Base-by-base conservation (phyloP, 2,329 filamentous ascomycete genomes). In the Thelonectria olida region DNA sequence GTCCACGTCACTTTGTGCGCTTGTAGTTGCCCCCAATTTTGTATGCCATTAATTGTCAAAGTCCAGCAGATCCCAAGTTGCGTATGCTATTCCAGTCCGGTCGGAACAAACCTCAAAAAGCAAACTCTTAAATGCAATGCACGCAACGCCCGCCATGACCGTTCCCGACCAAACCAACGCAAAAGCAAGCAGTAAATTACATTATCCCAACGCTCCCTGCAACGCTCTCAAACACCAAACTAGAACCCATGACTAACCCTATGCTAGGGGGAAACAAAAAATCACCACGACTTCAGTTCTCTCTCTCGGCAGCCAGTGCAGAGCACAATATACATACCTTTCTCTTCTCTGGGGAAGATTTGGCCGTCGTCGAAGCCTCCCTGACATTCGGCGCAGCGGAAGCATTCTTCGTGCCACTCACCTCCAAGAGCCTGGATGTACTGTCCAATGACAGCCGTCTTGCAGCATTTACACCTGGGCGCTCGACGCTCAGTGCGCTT, bases 361-460 rank as follows among this genome's bases (percentile, higher is more conserved):
- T 89, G 86, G 0, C 88, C 87, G 67, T 90, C 88, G 34, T 86
- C 83, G 67, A 90, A 90, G 0, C 84, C 83, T 34, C 84, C 85
- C 10, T 81, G 76, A 69, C 88, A 90, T 15, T 81, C 80, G 15
- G 82, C 85, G 75, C 96, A 99, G 57, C 90, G 88, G 80, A 99
- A 99, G 77, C 96, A 99, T 61, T 88, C 84, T 56, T 92, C 90
- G 78, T 99, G 96, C 94, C 96, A 99, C 80, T 98, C 95, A 12
- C 88, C 89, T 5, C 93, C 95, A 42, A 99, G 82, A 0, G 96
- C 96, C 74, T 91, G 90, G 19, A 99, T 89, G 61, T 97, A 96
- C 73, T 95, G 88, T 50, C 97, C 95, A 52, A 96, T 89, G 54
- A 98, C 93, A 8, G 93, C 91, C 72, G 86, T 88, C 71, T 88